Conservation (phyloP, 768 basidiomycete species). For the Ephemerocybe angulata region DNA sequence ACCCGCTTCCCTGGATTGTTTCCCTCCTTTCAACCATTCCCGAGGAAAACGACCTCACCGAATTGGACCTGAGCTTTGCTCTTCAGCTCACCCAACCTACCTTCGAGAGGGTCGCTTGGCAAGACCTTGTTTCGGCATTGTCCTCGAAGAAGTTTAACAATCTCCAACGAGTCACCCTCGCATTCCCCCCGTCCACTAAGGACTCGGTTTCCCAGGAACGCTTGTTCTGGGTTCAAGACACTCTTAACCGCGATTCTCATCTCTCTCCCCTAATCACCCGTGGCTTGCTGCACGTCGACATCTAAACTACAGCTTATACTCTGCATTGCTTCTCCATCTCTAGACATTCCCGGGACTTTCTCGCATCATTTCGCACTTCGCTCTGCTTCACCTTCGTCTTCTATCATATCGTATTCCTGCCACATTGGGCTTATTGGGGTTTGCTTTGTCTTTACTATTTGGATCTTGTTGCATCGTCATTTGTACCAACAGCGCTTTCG, state of each 20-base stretch:
- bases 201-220: not conserved
- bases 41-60: slow-evolving; percentile 2
- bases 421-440: no score
- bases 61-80: slow-evolving; percentile 5
- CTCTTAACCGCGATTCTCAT: not conserved
- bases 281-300: not conserved
- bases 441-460: no score
- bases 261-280: not conserved
- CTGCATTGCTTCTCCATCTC: not conserved
- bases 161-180: not conserved
- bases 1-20: slow-evolving; percentile 11
- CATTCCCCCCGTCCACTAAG: not conserved
- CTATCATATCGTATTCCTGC: no score
- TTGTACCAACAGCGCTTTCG: no score
- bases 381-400: no score
- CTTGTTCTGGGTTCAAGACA: slow-evolving; percentile 4
- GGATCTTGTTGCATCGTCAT: no score
- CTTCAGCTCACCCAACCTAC: slow-evolving; percentile 4
- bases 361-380: not conserved
- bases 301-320: not conserved
- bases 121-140: not conserved
- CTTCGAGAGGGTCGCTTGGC: slow-evolving; percentile 6
- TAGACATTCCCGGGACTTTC: not conserved
- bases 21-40: slow-evolving; percentile 7
- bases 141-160: slow-evolving; percentile 1